Evolutionary conservation across 1,284 basidiomycete genomes (phyloP).

Genomic region (Inonotus obliquus): DNA sequence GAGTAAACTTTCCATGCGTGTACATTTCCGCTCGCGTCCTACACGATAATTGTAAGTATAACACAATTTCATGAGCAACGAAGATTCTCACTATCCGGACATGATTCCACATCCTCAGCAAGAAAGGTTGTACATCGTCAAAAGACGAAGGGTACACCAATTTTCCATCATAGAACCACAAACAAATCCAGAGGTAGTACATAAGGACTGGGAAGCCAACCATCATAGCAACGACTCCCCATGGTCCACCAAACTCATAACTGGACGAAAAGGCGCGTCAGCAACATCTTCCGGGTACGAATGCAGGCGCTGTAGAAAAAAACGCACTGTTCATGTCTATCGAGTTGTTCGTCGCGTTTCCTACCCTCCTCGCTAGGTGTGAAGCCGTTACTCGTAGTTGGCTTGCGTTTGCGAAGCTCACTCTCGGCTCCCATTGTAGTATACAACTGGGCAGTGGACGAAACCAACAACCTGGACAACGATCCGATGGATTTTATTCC

Average conservation of each 20-base stretch:
- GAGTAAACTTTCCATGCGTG: slow-evolving; percentile 90
- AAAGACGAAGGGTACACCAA: slow-evolving; percentile 73
- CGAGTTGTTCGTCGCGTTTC: slow-evolving; percentile 67
- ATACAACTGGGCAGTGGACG: neutral
- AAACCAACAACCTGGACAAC: neutral
- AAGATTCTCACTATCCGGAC: slow-evolving; percentile 57
- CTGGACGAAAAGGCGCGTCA: slow-evolving; percentile 33
- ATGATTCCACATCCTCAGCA: slow-evolving; percentile 81
- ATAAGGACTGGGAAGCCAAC: slow-evolving; percentile 86
- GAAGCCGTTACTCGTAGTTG: neutral
- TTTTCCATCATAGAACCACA: slow-evolving; percentile 93
- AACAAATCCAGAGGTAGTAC: slow-evolving; percentile 99
- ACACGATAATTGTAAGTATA: neutral
- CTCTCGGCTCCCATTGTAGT: slow-evolving; percentile 5
- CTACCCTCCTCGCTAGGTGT: slow-evolving; percentile 57
- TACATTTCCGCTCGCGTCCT: slow-evolving; percentile 89
- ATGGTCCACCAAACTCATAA: slow-evolving; percentile 95
- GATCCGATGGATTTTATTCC: no score
- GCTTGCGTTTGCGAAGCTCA: slow-evolving; percentile 17
- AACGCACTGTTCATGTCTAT: slow-evolving; percentile 69
- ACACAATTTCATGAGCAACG: neutral
- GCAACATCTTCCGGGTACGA: neutral
- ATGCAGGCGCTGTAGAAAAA: neutral
- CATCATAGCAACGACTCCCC: slow-evolving; percentile 93
- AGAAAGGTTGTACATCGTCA: slow-evolving; percentile 76